Base-by-base conservation (phyloP, 208 protist species). In the Crithidia bombi region DNA sequence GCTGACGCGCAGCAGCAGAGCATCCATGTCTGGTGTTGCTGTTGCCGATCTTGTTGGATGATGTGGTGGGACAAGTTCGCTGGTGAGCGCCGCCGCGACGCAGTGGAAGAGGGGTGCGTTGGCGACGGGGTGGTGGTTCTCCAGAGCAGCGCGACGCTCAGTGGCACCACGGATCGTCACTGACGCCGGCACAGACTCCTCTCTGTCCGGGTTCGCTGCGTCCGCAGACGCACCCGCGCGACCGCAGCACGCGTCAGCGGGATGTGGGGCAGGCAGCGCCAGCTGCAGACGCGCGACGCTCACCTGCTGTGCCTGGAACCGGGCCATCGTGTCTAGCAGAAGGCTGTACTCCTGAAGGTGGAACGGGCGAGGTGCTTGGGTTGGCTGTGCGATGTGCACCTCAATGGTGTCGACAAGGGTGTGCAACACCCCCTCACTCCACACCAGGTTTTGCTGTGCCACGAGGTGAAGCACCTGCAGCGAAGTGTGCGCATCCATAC, bases 401-500 rank as follows among this genome's bases (percentile, higher is more conserved):
- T 69, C 39, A 23, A 90, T 74, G 50, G 82, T 86, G 69, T 93
- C 87, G 23, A 79, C 75, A 26, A 93, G 68, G n/a, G 87, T 93
- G n/a, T 65, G 65, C 35, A 93, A 69, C 0, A 86, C 63, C 5
- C 74, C 70, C 32, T 90, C 83, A 21, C 26, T 70, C 44, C 79
- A 79, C 30, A 83, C 50, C 3, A 85, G 39, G 23, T 70, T 64
- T 49, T 93, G 87, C 49, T 90, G 87, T 12, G 71, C 77, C 25
- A 90, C 61, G n/a, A 89, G 75, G 56, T 93, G 87, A 1, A 93
- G 28, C 47, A 82, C 64, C n/a, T 64, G 72, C 36, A 87, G 70
- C 5, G 79, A 85, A 21, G 44, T 49, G 9, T 35, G 54, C 26
- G 80, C 75, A 28, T 72, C 72, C 11, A 89, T 51, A 23, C 38